phyloP scores from a whole-genome alignment of 129 eudicot genomes.

The Centella asiatica region DNA sequence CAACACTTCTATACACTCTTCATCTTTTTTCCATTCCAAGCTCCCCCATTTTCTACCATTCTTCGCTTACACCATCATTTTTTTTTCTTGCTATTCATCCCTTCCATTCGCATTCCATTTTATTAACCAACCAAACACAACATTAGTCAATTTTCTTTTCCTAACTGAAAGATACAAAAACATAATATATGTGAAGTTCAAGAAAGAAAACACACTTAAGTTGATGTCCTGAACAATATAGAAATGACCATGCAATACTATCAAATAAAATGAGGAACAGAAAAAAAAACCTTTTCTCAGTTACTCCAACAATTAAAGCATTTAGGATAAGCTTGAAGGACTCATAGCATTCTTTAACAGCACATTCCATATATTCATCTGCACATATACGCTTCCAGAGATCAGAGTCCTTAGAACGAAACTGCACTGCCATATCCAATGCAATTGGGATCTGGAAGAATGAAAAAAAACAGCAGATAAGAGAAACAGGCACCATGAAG shows the following conservation, averaged over 20 bases:
- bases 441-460: constrained; percentile 85
- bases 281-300: constrained; percentile 84
- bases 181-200: neutral
- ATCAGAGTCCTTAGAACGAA: constrained; percentile 75
- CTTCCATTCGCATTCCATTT: too few relatives aligned
- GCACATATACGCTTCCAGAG: constrained; percentile 97
- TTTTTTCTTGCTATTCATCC: too few relatives aligned
- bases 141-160: too few relatives aligned
- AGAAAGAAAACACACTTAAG: too few relatives aligned
- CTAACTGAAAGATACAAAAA: too few relatives aligned
- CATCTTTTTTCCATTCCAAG: too few relatives aligned
- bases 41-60: too few relatives aligned
- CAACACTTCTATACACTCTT: too few relatives aligned
- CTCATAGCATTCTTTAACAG: constrained; percentile 97
- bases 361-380: constrained; percentile 94
- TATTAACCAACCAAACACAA: too few relatives aligned
- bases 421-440: constrained; percentile 92
- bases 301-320: constrained; percentile 69
- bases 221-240: constrained; percentile 1
- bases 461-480: constrained; percentile 17
- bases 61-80: too few relatives aligned
- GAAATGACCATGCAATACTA: neutral
- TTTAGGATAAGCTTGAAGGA: constrained; percentile 86
- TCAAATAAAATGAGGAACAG: constrained; percentile 7
- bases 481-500: constrained; percentile 4